A percentile compares a stretch with the other conserved stretches of the same genome.
Evolutionary conservation across 805 yeast species (phyloP).

Genomic region (Saturnispora zaruensis): DNA sequence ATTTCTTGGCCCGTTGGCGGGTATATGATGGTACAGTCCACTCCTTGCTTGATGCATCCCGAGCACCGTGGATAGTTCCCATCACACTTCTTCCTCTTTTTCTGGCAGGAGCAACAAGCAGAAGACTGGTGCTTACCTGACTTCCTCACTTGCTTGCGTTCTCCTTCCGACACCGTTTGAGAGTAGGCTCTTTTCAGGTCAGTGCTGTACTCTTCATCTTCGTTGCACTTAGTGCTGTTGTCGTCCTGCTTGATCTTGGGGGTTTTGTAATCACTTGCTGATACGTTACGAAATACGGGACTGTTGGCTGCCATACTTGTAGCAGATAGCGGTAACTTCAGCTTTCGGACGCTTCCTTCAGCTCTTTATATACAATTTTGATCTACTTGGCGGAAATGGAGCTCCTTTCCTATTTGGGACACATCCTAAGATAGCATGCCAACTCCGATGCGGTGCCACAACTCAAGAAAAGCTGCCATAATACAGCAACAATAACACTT

Average conservation of each 20-base stretch:
- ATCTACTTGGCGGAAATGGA: background rate
- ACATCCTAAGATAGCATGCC: background rate
- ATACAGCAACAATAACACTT: background rate
- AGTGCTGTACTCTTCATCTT: background rate
- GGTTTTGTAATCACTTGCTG: background rate
- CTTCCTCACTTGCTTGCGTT: background rate
- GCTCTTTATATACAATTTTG: background rate
- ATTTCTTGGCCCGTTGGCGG: conserved; percentile 40
- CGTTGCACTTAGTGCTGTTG: background rate
- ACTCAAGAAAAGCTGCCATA: background rate
- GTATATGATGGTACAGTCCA: conserved; percentile 39
- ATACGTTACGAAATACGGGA: background rate
- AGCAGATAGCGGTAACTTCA: background rate
- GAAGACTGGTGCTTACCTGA: conserved; percentile 30
- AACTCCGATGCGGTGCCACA: background rate
- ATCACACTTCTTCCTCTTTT: conserved; percentile 43
- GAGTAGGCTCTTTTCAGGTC: background rate
- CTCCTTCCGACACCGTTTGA: background rate
- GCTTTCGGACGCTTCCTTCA: background rate
- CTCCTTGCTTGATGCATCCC: conserved; percentile 33
- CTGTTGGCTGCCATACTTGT: background rate
- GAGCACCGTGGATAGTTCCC: conserved; percentile 42
- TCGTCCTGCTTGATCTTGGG: background rate
- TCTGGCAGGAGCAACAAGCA: conserved; percentile 44
- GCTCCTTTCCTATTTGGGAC: background rate